Percentiles rank a stretch among this genome's conserved stretches.
Conservation (phyloP, 2,329 filamentous ascomycete genomes). For the Hymenoscyphus albidus region DNA sequence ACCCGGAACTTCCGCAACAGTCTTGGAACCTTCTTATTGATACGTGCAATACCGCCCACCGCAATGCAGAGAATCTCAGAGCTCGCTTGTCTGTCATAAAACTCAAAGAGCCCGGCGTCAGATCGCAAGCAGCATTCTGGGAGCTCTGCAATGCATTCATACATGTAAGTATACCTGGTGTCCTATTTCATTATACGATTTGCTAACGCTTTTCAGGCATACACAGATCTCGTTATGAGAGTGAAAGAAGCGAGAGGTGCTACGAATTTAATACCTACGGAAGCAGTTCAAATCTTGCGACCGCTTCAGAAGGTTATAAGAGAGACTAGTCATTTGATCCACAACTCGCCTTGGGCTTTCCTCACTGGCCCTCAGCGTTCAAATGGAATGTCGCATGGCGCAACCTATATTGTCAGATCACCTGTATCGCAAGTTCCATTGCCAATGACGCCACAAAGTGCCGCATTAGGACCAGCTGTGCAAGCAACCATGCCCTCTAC, state of each 20-base stretch:
- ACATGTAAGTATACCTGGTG: constrained; percentile 35
- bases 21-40: constrained; percentile 69
- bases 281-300: constrained; percentile 70
- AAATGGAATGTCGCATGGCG: constrained; percentile 25
- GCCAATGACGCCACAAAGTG: constrained; percentile 85
- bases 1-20: constrained; percentile 56
- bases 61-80: constrained; percentile 70
- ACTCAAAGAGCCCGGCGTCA: constrained; percentile 75
- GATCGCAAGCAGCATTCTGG: constrained; percentile 61
- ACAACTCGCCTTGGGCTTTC: constrained; percentile 59
- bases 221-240: constrained; percentile 60
- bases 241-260: constrained; percentile 51
- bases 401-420: constrained; percentile 28
- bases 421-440: constrained; percentile 53
- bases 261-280: constrained; percentile 51
- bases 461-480: constrained; percentile 82
- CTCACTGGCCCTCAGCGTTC: constrained; percentile 36
- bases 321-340: constrained; percentile 72
- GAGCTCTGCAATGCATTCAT: constrained; percentile 72
- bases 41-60: constrained; percentile 66
- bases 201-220: constrained; percentile 45
- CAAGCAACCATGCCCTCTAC: constrained; percentile 83
- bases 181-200: constrained; percentile 21
- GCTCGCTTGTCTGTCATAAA: constrained; percentile 73
- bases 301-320: constrained; percentile 81